Conservation (phyloP, 306 rosid species). For the Inga leiocalycina region DNA sequence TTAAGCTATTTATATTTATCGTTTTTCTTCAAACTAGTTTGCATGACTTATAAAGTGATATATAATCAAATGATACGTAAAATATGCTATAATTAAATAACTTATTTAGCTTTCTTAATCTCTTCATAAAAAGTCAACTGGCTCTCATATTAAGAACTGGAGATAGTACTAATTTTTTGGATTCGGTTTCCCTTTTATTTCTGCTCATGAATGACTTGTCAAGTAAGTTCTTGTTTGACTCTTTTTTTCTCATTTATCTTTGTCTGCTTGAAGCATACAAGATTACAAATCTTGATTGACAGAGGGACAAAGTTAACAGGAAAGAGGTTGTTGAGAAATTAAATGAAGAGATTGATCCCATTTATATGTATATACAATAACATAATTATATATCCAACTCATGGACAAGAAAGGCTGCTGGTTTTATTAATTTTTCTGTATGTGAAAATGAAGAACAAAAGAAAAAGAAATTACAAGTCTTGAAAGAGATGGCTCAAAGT, state of each 20-base stretch:
- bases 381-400: not conserved
- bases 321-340: not conserved
- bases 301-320: not conserved
- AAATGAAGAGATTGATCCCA: not conserved
- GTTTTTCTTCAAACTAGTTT: no score
- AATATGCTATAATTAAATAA: no score
- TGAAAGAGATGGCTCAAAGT: conserved; percentile 60
- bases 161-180: no score
- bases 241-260: not conserved
- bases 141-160: no score
- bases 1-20: no score
- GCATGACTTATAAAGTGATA: no score
- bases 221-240: not conserved
- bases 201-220: not conserved
- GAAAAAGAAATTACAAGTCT: not conserved
- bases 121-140: no score
- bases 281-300: no score
- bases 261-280: not conserved
- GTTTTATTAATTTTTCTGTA: not conserved
- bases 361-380: no score
- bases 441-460: not conserved
- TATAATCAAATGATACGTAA: no score
- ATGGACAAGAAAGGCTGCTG: not conserved
- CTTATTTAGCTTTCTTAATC: no score
- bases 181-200: not conserved